Conservation (phyloP, 164 flowering plant genomes). For the Tetrastigma voinierianum region DNA sequence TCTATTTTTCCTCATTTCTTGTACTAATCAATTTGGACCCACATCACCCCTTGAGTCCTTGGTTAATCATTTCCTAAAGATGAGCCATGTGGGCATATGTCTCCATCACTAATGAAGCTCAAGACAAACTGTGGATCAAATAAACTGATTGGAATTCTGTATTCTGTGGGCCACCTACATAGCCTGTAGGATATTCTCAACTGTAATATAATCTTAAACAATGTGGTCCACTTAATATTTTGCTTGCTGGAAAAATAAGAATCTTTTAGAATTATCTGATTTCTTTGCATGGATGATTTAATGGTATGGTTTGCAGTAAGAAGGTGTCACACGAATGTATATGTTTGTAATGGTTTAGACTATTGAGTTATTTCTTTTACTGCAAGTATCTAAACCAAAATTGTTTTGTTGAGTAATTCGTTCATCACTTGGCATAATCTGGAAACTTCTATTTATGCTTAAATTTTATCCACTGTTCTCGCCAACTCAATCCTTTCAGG, state of each 20-base stretch:
- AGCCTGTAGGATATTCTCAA: not conserved
- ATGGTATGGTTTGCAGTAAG: too few relatives aligned
- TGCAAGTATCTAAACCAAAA: not conserved
- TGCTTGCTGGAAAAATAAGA: not conserved
- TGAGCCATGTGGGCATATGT: not conserved
- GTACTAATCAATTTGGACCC: too few relatives aligned
- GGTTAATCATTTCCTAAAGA: not conserved
- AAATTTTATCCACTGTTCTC: not conserved
- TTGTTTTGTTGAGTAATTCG: not conserved
- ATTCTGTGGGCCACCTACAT: too few relatives aligned
- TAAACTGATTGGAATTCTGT: too few relatives aligned
- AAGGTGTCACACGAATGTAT: too few relatives aligned
- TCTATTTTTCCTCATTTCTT: too few relatives aligned
- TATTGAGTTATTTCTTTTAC: too few relatives aligned
- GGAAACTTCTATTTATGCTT: too few relatives aligned
- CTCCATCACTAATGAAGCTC: not conserved
- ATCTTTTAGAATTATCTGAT: not conserved
- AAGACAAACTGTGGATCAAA: too few relatives aligned
- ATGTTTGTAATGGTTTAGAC: too few relatives aligned
- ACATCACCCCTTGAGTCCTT: not conserved
- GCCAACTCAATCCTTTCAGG: slow-evolving; percentile 23
- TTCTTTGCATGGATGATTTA: too few relatives aligned
- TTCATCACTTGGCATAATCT: not conserved
- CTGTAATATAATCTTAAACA: not conserved
- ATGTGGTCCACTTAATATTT: not conserved